phyloP scores from a whole-genome alignment of 805 yeast genomes.

The Pichia nanzhaoensis region DNA sequence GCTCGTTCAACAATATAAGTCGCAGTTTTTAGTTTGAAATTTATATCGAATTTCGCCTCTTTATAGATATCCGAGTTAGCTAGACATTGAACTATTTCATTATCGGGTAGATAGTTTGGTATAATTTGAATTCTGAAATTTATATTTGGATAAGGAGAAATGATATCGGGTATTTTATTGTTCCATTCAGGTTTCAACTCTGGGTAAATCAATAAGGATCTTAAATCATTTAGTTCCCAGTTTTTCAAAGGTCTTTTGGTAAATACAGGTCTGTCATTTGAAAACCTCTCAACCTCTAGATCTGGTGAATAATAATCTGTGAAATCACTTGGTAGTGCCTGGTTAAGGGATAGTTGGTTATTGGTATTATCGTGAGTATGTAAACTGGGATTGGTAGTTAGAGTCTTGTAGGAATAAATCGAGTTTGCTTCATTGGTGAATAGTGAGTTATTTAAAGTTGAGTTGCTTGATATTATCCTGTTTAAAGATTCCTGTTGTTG shows the following conservation, averaged over 20 bases:
- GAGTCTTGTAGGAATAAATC: conserved; percentile 25
- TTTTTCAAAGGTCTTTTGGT: conserved; percentile 57
- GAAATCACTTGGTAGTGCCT: conserved; percentile 47
- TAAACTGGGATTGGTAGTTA: conserved; percentile 11
- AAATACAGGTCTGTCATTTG: conserved; percentile 56
- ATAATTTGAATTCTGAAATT: conserved; percentile 43
- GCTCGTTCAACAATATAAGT: conserved; percentile 54
- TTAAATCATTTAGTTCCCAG: conserved; percentile 65
- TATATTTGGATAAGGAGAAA: conserved; percentile 27
- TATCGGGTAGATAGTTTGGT: conserved; percentile 48
- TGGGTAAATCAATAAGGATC: conserved; percentile 55
- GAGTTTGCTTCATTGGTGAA: conserved; percentile 22
- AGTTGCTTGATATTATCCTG: conserved; percentile 12
- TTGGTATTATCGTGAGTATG: not conserved
- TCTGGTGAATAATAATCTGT: conserved; percentile 55
- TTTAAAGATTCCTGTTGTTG: conserved; percentile 12
- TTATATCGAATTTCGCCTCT: conserved; percentile 52
- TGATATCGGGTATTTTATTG: conserved; percentile 40
- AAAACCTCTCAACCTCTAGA: conserved; percentile 40
- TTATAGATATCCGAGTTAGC: conserved; percentile 57
- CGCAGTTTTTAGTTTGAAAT: conserved; percentile 54
- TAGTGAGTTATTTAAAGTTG: conserved; percentile 20
- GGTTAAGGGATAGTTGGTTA: conserved; percentile 31
- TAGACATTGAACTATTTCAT: conserved; percentile 40
- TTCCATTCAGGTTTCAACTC: conserved; percentile 50